These are phyloP conservation scores for Fusarium staphyleae DNA, from an alignment of 2,329 filamentous ascomycete genomes.

Conservation along the genomic window DNA sequence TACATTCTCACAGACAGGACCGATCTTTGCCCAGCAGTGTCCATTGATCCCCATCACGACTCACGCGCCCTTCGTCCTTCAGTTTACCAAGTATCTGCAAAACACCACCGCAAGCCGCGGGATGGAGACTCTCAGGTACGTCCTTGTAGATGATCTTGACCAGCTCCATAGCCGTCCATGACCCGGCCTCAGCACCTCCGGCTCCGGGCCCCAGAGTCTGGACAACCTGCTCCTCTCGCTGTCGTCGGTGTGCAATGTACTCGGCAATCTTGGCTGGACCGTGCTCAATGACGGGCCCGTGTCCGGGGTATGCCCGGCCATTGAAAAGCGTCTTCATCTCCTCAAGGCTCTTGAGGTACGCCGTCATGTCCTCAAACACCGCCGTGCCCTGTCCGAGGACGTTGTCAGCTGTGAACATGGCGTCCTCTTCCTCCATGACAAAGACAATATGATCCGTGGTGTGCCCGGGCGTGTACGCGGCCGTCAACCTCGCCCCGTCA, in stretches of 20 bases:
- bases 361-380: conserved; percentile 78
- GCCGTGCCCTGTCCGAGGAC: conserved; percentile 86
- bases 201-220: conserved; percentile 57
- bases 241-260: conserved; percentile 82
- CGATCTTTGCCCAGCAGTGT: conserved; percentile 34
- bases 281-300: conserved; percentile 80
- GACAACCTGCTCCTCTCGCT: conserved; percentile 81
- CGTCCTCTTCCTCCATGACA: conserved; percentile 77
- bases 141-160: conserved; percentile 88
- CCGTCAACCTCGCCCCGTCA: conserved; percentile 71
- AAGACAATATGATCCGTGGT: conserved; percentile 84
- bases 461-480: conserved; percentile 71
- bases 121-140: conserved; percentile 76
- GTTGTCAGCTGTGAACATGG: conserved; percentile 90
- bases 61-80: conserved; percentile 72
- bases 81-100: conserved; percentile 83
- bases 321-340: conserved; percentile 71
- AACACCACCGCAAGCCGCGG: conserved; percentile 78
- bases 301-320: conserved; percentile 83
- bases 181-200: conserved; percentile 43
- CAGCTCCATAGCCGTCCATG: conserved; percentile 78
- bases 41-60: conserved; percentile 46
- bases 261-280: conserved; percentile 76
- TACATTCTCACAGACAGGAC: conserved; percentile 31
- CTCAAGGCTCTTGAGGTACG: conserved; percentile 73